A percentile compares a stretch with the other conserved stretches of the same genome.
Conservation (phyloP, 106 monocot genomes). For the Dendrobium chrysotoxum region DNA sequence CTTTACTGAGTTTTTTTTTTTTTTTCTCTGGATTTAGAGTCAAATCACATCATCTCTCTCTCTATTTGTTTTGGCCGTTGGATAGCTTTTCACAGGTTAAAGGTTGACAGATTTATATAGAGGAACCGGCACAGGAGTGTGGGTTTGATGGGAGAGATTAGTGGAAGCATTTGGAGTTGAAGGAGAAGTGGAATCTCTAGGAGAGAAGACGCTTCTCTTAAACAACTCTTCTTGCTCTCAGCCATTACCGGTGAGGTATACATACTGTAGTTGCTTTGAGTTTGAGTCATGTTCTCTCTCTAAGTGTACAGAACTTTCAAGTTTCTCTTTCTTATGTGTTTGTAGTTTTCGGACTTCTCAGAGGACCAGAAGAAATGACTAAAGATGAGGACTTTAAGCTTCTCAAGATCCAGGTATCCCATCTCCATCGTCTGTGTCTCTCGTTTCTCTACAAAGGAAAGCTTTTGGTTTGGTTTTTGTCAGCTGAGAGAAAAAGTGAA, state of each 20-base stretch:
- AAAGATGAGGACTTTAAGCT: conserved; percentile 33
- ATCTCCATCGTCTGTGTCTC: not conserved
- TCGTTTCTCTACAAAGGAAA: not conserved
- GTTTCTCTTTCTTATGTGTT: not conserved
- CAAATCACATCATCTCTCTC: conserved; percentile 7
- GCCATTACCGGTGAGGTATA: not conserved
- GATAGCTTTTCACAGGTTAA: conserved; percentile 5
- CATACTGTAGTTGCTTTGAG: not conserved
- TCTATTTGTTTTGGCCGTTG: conserved; percentile 12
- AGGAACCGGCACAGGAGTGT: not conserved
- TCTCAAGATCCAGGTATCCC: conserved; percentile 31
- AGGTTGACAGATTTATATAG: not conserved
- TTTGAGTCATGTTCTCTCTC: not conserved
- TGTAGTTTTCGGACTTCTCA: not conserved
- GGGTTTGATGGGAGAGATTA: not conserved
- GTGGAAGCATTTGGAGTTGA: not conserved
- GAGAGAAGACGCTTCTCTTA: not conserved
- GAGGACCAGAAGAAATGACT: conserved; percentile 14
- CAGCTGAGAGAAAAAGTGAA: not conserved
- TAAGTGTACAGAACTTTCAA: not conserved
- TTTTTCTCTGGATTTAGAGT: conserved; percentile 5
- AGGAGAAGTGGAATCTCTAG: not conserved
- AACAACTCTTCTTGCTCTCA: not conserved
- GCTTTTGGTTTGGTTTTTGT: not conserved
- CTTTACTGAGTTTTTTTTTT: not conserved